Evolutionary conservation across 352 stramenopile genomes (phyloP).

Genomic region (Phytophthora agathidicida): DNA sequence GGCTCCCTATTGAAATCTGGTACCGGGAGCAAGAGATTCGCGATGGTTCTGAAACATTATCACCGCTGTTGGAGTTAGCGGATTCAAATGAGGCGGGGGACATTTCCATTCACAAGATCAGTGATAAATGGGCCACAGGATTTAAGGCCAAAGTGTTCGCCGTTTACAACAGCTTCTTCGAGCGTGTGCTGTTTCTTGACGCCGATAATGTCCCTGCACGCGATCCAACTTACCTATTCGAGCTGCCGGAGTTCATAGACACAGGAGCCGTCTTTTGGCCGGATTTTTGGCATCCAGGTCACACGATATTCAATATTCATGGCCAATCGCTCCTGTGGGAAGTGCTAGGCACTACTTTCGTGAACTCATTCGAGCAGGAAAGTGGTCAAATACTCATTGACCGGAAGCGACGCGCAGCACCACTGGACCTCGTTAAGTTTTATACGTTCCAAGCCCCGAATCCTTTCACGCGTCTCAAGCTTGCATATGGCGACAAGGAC

Average conservation of each 20-base stretch:
- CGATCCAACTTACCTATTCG: constrained; percentile 57
- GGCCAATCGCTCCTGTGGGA: constrained; percentile 54
- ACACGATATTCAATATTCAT: constrained; percentile 66
- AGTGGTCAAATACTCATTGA: constrained; percentile 61
- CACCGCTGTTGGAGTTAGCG: constrained; percentile 25
- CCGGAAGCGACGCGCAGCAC: constrained; percentile 30
- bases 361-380: constrained; percentile 72
- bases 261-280: constrained; percentile 48
- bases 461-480: constrained; percentile 40
- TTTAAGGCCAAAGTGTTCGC: constrained; percentile 59
- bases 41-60: constrained; percentile 11
- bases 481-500: constrained; percentile 62
- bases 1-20: constrained; percentile 62
- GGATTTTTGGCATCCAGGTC: constrained; percentile 25
- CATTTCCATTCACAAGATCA: constrained; percentile 32
- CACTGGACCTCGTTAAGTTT: constrained; percentile 42
- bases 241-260: constrained; percentile 37
- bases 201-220: constrained; percentile 51
- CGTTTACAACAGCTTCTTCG: constrained; percentile 46
- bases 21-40: constrained; percentile 43
- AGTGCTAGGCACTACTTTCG: constrained; percentile 43
- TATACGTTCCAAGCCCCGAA: constrained; percentile 50
- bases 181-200: constrained; percentile 54
- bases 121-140: constrained; percentile 30
- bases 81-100: constrained; percentile 14